These are phyloP conservation scores for Ceratocystis papillata DNA, from an alignment of 2,329 filamentous ascomycete genomes.

Conservation along the genomic window DNA sequence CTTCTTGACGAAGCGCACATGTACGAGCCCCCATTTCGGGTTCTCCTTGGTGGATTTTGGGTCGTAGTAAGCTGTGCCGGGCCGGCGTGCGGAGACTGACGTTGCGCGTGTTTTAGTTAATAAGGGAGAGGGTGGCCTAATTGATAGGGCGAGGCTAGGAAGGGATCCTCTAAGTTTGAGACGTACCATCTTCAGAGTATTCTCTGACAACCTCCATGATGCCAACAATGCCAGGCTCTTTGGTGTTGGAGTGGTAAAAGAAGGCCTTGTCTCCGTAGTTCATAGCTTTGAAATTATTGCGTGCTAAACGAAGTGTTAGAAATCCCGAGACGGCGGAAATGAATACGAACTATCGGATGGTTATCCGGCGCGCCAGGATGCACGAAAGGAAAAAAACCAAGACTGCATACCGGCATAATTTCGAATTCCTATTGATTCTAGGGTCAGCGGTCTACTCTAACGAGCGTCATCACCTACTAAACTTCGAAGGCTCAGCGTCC, in stretches of 20 bases:
- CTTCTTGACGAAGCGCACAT: conserved; percentile 78
- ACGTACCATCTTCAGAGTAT: conserved; percentile 64
- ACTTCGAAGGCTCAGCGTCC: too few relatives aligned
- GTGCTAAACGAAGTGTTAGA: conserved; percentile 38
- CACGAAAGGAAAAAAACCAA: too few relatives aligned
- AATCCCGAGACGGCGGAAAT: background rate
- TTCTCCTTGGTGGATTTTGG: conserved; percentile 50
- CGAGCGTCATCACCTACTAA: too few relatives aligned
- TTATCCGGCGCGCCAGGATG: too few relatives aligned
- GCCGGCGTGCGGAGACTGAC: conserved; percentile 31
- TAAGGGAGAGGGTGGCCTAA: background rate
- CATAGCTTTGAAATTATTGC: conserved; percentile 88
- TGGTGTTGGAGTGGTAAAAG: conserved; percentile 95
- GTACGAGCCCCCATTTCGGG: conserved; percentile 71
- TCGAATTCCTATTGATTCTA: conserved; percentile 35
- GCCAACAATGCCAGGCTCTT: conserved; percentile 75
- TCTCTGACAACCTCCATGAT: conserved; percentile 83
- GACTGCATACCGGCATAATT: conserved; percentile 37
- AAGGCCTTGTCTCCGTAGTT: conserved; percentile 84
- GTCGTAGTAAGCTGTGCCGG: conserved; percentile 64
- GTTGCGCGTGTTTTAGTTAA: conserved; percentile 1
- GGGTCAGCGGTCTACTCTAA: conserved; percentile 1
- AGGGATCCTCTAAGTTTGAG: background rate
- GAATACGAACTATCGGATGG: background rate
- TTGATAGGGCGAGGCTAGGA: background rate